Percentiles rank a stretch among this genome's conserved stretches.
These are phyloP conservation scores for Panaeolus papilionaceus DNA, from an alignment of 768 basidiomycete species.

Conservation along the genomic window DNA sequence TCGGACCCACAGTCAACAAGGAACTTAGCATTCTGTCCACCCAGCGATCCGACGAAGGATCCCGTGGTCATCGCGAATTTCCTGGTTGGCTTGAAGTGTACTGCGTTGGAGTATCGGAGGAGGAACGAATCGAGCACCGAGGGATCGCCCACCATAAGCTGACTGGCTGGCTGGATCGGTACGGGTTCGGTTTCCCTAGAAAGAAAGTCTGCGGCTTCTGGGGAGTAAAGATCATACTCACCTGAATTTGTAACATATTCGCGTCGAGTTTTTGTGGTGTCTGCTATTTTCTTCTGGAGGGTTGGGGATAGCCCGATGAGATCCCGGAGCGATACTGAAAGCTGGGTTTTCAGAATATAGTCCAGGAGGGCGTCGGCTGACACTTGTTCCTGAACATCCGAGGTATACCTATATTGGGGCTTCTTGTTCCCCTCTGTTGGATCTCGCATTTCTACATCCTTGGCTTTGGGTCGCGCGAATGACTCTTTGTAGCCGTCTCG, in stretches of 20 bases:
- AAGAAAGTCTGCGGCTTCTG: conserved; percentile 6
- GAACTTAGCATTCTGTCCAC: too few species aligned
- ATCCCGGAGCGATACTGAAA: background rate
- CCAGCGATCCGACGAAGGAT: too few species aligned
- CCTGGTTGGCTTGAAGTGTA: too few species aligned
- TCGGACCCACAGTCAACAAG: too few species aligned
- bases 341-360: background rate
- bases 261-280: conserved; percentile 19
- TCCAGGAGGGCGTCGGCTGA: conserved; percentile 1
- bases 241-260: conserved; percentile 21
- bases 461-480: background rate
- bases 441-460: conserved; percentile 21
- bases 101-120: too few species aligned
- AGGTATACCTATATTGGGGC: conserved; percentile 19
- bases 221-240: conserved; percentile 20
- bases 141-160: background rate
- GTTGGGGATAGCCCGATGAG: conserved; percentile 9
- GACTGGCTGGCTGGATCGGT: background rate
- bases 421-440: background rate
- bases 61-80: too few species aligned
- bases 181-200: too few species aligned
- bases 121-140: too few species aligned
- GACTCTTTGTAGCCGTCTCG: conserved; percentile 17
- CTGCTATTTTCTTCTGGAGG: conserved; percentile 19
- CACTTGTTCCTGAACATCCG: conserved; percentile 19